A percentile compares a stretch with the other conserved stretches of the same genome.
Conservation (phyloP, 495 filamentous ascomycete species). For the Amniculicola lignicola region DNA sequence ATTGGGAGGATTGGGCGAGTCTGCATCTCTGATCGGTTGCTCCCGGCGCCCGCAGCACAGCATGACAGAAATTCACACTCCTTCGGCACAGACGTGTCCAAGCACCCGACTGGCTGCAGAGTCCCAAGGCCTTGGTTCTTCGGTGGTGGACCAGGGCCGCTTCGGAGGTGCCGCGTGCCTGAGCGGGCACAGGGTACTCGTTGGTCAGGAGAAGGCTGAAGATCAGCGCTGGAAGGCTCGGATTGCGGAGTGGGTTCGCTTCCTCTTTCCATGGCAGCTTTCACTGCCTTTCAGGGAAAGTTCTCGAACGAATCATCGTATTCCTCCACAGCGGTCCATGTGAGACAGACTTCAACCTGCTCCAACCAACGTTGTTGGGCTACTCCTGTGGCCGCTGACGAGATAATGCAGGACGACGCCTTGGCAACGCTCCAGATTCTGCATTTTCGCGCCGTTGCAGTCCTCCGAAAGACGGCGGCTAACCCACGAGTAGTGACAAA, state of each 20-base stretch:
- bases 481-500: too few species aligned
- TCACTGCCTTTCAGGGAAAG: too few species aligned
- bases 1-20: background rate
- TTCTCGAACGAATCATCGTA: too few species aligned
- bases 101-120: constrained; percentile 8
- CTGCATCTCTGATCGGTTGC: constrained; percentile 19
- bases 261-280: constrained; percentile 10
- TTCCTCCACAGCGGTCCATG: background rate
- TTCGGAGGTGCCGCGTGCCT: constrained; percentile 34
- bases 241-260: background rate
- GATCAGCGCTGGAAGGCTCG: constrained; percentile 17
- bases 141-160: constrained; percentile 20
- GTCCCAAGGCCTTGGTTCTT: constrained; percentile 29
- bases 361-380: background rate
- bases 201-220: constrained; percentile 6
- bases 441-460: constrained; percentile 4
- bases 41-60: constrained; percentile 17
- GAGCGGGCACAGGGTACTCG: constrained; percentile 24
- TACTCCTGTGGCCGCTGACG: background rate
- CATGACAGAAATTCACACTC: constrained; percentile 10
- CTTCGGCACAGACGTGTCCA: constrained; percentile 5
- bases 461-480: constrained; percentile 7
- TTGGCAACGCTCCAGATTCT: constrained; percentile 7
- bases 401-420: background rate
- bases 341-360: background rate